Conservation (phyloP, 2,329 filamentous ascomycete species). For the Mollisiaceae sp. region DNA sequence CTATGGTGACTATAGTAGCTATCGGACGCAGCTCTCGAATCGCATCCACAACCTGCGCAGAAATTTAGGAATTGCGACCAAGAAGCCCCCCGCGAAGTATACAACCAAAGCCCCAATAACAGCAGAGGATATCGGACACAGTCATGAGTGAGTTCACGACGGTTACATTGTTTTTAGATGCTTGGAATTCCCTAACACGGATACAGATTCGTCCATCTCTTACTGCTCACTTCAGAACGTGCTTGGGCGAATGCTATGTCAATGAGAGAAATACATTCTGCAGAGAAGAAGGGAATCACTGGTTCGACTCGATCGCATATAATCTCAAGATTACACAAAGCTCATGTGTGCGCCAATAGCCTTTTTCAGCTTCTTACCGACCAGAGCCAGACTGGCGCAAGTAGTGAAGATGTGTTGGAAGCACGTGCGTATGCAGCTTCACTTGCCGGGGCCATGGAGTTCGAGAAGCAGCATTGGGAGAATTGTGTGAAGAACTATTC, state of each 20-base stretch:
- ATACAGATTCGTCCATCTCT: constrained; percentile 73
- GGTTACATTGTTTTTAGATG: not conserved
- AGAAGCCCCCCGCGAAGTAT: constrained; percentile 84
- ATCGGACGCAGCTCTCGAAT: constrained; percentile 79
- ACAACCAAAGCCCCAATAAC: constrained; percentile 72
- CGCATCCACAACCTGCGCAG: constrained; percentile 83
- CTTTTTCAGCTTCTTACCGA: constrained; percentile 72
- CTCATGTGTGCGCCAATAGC: constrained; percentile 69
- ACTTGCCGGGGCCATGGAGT: constrained; percentile 76
- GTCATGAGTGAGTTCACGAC: constrained; percentile 68
- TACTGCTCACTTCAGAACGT: constrained; percentile 85
- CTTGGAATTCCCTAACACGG: constrained; percentile 21
- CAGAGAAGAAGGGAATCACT: constrained; percentile 79
- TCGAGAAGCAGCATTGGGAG: constrained; percentile 90
- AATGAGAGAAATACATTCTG: constrained; percentile 82
- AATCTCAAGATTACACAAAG: constrained; percentile 84
- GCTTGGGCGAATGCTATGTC: constrained; percentile 96
- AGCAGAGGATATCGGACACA: constrained; percentile 73
- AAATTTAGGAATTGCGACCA: constrained; percentile 80
- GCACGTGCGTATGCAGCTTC: constrained; percentile 82
- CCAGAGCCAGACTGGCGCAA: constrained; percentile 66
- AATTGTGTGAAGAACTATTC: constrained; percentile 77
- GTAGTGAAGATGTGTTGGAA: constrained; percentile 76
- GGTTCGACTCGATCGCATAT: constrained; percentile 86
- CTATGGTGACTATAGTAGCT: constrained; percentile 86